Percentiles rank a stretch among this genome's conserved stretches.
phyloP scores from a whole-genome alignment of 2,329 filamentous ascomycete genomes.

The Zopfia rhizophila region DNA sequence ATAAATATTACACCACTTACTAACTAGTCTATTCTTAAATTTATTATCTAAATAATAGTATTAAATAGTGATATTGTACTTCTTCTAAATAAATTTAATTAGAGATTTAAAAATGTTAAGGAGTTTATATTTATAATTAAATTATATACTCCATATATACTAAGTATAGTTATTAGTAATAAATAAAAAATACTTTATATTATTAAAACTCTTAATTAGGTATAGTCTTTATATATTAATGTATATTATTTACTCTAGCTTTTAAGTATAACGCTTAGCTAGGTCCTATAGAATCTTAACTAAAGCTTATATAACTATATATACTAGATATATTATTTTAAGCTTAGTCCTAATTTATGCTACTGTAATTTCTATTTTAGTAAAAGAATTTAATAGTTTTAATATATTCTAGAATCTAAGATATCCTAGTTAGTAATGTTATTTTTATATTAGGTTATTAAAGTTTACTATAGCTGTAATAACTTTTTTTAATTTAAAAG shows the following conservation, averaged over 20 bases:
- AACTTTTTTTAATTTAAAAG: too few relatives aligned
- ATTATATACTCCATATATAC: too few relatives aligned
- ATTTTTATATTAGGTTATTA: too few relatives aligned
- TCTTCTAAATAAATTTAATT: slow-evolving; percentile 5
- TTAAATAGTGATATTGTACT: background rate
- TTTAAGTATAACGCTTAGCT: background rate
- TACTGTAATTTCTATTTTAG: background rate
- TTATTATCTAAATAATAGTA: background rate
- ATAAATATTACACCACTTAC: background rate
- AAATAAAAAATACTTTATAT: slow-evolving; percentile 5
- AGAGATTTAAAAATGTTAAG: too few relatives aligned
- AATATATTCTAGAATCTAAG: slow-evolving; percentile 5
- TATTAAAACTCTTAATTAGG: background rate
- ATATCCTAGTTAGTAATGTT: background rate
- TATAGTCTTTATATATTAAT: slow-evolving; percentile 4
- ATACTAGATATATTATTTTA: background rate
- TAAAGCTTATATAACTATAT: background rate
- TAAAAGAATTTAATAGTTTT: background rate
- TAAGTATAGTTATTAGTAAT: slow-evolving; percentile 3
- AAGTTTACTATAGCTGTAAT: too few relatives aligned
- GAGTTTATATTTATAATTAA: too few relatives aligned
- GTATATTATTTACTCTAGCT: background rate
- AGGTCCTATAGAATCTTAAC: slow-evolving; percentile 1
- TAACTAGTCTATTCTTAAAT: too few relatives aligned
- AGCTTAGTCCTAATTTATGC: slow-evolving; percentile 1